Evolutionary conservation across 257 asterid species (phyloP).

Genomic region (Solanum peruvianum): DNA sequence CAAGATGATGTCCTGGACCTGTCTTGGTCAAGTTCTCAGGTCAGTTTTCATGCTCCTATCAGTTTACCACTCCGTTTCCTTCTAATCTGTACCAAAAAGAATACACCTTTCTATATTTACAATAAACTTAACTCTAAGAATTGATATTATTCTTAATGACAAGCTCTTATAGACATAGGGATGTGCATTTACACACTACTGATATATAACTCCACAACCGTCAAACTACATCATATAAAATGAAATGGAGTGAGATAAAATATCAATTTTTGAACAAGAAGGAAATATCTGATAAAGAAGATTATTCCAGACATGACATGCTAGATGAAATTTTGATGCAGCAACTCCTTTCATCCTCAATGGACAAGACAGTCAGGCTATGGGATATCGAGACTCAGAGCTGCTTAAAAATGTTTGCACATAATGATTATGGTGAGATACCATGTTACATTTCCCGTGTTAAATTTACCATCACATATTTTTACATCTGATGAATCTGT

Average conservation of each 20-base stretch:
- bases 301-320: neutral
- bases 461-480: constrained; percentile 7
- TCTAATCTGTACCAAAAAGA: neutral
- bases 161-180: neutral
- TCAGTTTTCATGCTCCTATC: neutral
- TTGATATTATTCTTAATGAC: neutral
- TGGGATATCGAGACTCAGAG: constrained; percentile 60
- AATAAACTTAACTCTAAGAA: neutral
- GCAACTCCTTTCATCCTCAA: constrained; percentile 79
- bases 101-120: neutral
- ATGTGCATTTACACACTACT: neutral
- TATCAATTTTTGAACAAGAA: neutral
- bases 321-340: constrained; percentile 13
- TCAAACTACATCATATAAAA: neutral
- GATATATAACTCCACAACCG: neutral
- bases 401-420: constrained; percentile 78
- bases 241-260: neutral
- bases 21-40: constrained; percentile 20
- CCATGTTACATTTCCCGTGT: neutral
- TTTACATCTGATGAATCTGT: constrained; percentile 7
- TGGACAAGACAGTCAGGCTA: constrained; percentile 80
- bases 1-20: constrained; percentile 16
- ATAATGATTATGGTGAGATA: constrained; percentile 78
- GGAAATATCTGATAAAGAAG: neutral
- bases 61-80: neutral